Percentiles rank a stretch among this genome's conserved stretches.
Conservation (phyloP, 805 yeast genomes). For the Pichia ethanolica region DNA sequence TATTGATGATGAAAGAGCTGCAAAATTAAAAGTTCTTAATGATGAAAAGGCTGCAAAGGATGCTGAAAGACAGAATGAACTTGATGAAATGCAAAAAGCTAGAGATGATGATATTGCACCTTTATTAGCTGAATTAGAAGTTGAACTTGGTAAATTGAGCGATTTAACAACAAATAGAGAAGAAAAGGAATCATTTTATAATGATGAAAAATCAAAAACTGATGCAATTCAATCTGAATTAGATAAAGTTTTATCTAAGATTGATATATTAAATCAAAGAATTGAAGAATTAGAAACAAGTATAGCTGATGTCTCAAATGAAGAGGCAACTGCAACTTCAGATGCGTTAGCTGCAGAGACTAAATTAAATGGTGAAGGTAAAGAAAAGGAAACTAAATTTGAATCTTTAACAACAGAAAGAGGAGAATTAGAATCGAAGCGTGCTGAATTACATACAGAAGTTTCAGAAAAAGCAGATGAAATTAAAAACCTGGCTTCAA, state of each 20-base stretch:
- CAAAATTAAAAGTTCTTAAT: conserved; percentile 36
- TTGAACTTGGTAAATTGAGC: conserved; percentile 41
- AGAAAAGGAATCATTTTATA: conserved; percentile 37
- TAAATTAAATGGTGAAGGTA: conserved; percentile 3
- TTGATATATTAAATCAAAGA: conserved; percentile 35
- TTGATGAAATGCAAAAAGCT: conserved; percentile 41
- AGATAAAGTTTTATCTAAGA: conserved; percentile 36
- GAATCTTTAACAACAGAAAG: conserved; percentile 23
- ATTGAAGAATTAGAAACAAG: conserved; percentile 34
- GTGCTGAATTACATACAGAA: conserved; percentile 34
- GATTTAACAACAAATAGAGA: conserved; percentile 44
- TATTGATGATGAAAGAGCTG: conserved; percentile 35
- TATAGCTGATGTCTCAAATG: conserved; percentile 13
- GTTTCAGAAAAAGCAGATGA: conserved; percentile 30
- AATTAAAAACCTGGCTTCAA: conserved; percentile 31
- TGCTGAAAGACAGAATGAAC: conserved; percentile 38
- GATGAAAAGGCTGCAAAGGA: conserved; percentile 37
- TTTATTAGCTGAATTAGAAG: conserved; percentile 41
- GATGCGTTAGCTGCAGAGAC: conserved; percentile 22
- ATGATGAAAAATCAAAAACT: conserved; percentile 38
- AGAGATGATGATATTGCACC: conserved; percentile 51
- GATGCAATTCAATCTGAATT: conserved; percentile 36
- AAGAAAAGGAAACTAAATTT: conserved; percentile 18
- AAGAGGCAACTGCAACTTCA: conserved; percentile 23
- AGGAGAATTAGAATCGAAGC: conserved; percentile 33